Evolutionary conservation across 2,329 filamentous ascomycete species (phyloP), one percentile per base, ranked within the genome.

Genomic region (Monosporascus sp.): DNA sequence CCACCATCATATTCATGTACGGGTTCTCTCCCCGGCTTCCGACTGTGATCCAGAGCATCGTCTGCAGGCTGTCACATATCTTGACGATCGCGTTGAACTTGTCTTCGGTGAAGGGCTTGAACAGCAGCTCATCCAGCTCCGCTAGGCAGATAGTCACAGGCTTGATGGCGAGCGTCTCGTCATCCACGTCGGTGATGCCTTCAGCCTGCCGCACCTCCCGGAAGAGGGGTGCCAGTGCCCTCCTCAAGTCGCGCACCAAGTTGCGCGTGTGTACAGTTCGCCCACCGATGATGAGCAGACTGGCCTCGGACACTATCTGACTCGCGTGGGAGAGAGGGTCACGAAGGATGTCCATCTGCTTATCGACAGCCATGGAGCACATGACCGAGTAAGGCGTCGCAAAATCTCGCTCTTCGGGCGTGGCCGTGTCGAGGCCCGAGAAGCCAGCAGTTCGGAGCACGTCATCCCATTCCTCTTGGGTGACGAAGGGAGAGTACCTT

Each of bases 361-460:
- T 49, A 34, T 73, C 64, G 2, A 72, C 60, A 2, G 71, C 71
- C 44, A 72, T 70, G 1, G 67, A 56, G 2, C 64, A 46, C 47
- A 71, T 63, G 4, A 71, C 60, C 5, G 24, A 26, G 24, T 26
- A 26, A 26, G 24, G 24, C 24, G 24, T 26, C 24, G 24, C 24
- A 26, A 26, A 26, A 7, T 26, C 24, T 26, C 4, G 24, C 24
- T 26, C 24, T 62, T 58, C 27, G 19, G 55, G 53, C 8, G 60
- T 55, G 40, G 48, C 41, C 27, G 60, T 52, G 50, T 69, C 67
- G 14, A 66, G 45, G n/a, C 67, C 67, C 2, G 64, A 63, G 56
- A 69, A 69, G 16, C 66, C 66, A 22, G 59, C 55, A 8, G 53
- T 55, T 2, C 54, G 57, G 7, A 69, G 52, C 6, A 63, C 22